phyloP scores from a whole-genome alignment of 2,329 filamentous ascomycete species.

The Myotisia sp. region DNA sequence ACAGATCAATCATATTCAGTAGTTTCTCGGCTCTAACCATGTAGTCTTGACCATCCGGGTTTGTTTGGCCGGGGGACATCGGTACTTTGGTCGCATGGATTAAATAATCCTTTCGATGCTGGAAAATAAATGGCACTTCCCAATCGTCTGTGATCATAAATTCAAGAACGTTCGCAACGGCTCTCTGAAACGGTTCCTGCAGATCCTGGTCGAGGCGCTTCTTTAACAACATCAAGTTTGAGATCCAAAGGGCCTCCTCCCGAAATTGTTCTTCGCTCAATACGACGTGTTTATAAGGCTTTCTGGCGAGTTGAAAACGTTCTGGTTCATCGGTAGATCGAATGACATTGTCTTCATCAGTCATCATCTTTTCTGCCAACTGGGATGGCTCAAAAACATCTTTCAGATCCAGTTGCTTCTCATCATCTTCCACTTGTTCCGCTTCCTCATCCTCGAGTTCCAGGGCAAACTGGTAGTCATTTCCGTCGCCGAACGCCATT shows the following conservation, averaged over 20 bases:
- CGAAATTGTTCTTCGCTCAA: constrained; percentile 72
- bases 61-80: constrained; percentile 47
- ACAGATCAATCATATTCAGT: constrained; percentile 80
- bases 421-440: constrained; percentile 61
- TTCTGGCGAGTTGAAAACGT: constrained; percentile 81
- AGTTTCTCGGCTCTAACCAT: constrained; percentile 71
- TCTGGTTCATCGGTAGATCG: constrained; percentile 82
- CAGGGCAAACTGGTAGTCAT: constrained; percentile 89
- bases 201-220: constrained; percentile 62
- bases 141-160: constrained; percentile 91
- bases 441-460: constrained; percentile 73
- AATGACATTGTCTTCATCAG: constrained; percentile 86
- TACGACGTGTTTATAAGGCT: constrained; percentile 69
- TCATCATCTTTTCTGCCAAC: constrained; percentile 83
- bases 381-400: constrained; percentile 97
- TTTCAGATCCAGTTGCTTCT: constrained; percentile 80
- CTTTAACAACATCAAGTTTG: constrained; percentile 75
- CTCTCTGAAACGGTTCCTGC: constrained; percentile 68
- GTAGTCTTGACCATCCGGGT: constrained; percentile 57
- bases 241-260: constrained; percentile 86
- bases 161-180: constrained; percentile 81
- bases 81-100: constrained; percentile 70
- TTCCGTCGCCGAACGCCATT: constrained; percentile 86
- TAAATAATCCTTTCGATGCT: constrained; percentile 94
- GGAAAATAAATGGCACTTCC: constrained; percentile 94